These are phyloP conservation scores for Farysia itapuensis DNA, from an alignment of 1,284 basidiomycete genomes.

Conservation along the genomic window DNA sequence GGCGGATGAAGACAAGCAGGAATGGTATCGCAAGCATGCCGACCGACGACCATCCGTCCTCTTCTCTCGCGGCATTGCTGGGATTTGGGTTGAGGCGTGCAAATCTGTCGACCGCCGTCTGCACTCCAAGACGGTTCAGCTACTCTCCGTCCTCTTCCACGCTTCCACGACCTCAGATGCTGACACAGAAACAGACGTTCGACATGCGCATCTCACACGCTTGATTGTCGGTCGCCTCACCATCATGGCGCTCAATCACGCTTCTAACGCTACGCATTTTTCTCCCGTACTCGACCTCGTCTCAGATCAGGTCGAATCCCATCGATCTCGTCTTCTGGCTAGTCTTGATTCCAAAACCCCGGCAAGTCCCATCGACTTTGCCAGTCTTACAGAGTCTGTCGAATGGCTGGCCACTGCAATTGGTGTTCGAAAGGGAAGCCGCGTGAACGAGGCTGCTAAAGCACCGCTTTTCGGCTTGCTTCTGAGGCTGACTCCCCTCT, in stretches of 20 bases:
- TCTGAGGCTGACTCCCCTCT: conserved; percentile 24
- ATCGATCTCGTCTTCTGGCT: not conserved
- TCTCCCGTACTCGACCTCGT: conserved; percentile 36
- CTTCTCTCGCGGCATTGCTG: conserved; percentile 51
- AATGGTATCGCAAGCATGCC: conserved; percentile 11
- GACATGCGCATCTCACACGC: conserved; percentile 23
- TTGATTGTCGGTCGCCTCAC: conserved; percentile 37
- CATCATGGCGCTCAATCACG: conserved; percentile 52
- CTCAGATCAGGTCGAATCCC: conserved; percentile 18
- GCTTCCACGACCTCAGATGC: not conserved
- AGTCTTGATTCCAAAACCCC: not conserved
- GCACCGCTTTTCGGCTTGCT: conserved; percentile 39
- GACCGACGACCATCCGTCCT: conserved; percentile 16
- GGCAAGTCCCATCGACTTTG: not conserved
- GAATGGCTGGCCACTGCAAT: conserved; percentile 45
- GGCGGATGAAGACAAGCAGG: conserved; percentile 20
- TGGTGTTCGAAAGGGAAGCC: conserved; percentile 53
- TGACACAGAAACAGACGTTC: not conserved
- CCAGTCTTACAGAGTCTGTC: conserved; percentile 26
- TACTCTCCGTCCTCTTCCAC: conserved; percentile 29
- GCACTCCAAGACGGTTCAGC: conserved; percentile 34
- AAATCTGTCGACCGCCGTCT: conserved; percentile 51
- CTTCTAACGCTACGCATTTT: conserved; percentile 41
- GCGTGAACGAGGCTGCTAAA: conserved; percentile 42
- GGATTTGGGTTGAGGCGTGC: conserved; percentile 53